These are phyloP conservation scores for Limnomonas spitsbergensis DNA, from an alignment of 139 green algal species.

Conservation along the genomic window DNA sequence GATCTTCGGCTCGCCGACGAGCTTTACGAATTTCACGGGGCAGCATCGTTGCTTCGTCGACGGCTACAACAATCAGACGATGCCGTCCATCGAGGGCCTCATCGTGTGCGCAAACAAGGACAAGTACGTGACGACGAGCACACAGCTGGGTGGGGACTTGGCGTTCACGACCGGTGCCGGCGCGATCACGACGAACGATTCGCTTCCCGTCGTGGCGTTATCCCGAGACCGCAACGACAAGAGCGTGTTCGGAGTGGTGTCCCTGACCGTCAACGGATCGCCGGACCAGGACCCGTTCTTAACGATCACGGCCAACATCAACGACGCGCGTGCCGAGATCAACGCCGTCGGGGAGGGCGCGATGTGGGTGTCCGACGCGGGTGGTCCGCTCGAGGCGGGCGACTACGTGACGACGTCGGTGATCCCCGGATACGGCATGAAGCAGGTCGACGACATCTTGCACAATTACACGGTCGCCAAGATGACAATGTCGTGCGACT, in stretches of 20 bases:
- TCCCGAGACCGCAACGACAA: too few relatives aligned
- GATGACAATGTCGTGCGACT: constrained; percentile 15
- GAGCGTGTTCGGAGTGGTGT: background rate
- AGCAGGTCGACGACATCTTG: constrained; percentile 2
- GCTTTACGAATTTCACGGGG: too few relatives aligned
- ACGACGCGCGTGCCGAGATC: background rate
- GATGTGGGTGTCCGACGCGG: constrained; percentile 21
- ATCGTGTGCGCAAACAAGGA: too few relatives aligned
- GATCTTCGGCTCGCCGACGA: too few relatives aligned
- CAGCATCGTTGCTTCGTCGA: too few relatives aligned
- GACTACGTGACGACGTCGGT: background rate
- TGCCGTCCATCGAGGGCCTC: too few relatives aligned
- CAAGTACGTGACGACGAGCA: too few relatives aligned
- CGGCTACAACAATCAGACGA: too few relatives aligned
- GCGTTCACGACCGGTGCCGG: too few relatives aligned
- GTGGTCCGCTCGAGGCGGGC: constrained; percentile 2
- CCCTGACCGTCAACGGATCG: background rate
- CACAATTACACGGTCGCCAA: constrained; percentile 17
- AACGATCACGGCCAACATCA: background rate
- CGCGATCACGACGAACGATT: too few relatives aligned
- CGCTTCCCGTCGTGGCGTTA: too few relatives aligned
- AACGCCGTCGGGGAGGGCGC: constrained; percentile 22
- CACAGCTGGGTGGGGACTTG: too few relatives aligned
- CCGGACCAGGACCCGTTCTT: background rate
- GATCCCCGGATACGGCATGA: background rate